A percentile compares a stretch with the other conserved stretches of the same genome.
phyloP scores from a whole-genome alignment of 2,329 filamentous ascomycete species.

The Fusarium metavorans region DNA sequence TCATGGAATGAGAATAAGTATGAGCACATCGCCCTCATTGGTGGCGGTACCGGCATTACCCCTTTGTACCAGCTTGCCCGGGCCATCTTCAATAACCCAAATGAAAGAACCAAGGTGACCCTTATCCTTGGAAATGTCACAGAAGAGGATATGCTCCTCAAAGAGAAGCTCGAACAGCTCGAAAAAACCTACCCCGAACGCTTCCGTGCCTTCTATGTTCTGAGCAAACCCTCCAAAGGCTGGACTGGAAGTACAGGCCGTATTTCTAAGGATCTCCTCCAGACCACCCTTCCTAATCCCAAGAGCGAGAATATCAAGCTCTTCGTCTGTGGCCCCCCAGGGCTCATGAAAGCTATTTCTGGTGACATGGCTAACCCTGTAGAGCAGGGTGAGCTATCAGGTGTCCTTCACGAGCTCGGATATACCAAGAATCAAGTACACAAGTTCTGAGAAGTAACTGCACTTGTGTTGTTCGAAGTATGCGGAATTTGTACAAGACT shows the following conservation, averaged over 20 bases:
- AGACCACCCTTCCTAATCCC: conserved; percentile 93
- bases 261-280: conserved; percentile 91
- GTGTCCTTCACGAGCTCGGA: conserved; percentile 85
- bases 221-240: conserved; percentile 84
- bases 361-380: conserved; percentile 90
- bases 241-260: conserved; percentile 84
- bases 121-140: conserved; percentile 91
- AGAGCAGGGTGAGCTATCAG: conserved; percentile 92
- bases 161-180: conserved; percentile 84
- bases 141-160: conserved; percentile 92
- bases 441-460: conserved; percentile 76
- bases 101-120: conserved; percentile 97
- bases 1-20: conserved; percentile 92
- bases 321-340: conserved; percentile 94
- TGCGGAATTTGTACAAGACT: conserved; percentile 35
- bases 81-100: conserved; percentile 94
- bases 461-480: conserved; percentile 7
- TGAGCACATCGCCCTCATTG: conserved; percentile 85
- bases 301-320: conserved; percentile 94
- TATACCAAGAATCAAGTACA: conserved; percentile 82
- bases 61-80: conserved; percentile 97
- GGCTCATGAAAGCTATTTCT: conserved; percentile 92
- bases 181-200: conserved; percentile 96
- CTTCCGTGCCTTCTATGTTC: conserved; percentile 94
- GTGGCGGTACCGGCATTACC: conserved; percentile 96